Base-by-base conservation (phyloP, 2,329 filamentous ascomycete genomes). In the Emmonsia crescens region DNA sequence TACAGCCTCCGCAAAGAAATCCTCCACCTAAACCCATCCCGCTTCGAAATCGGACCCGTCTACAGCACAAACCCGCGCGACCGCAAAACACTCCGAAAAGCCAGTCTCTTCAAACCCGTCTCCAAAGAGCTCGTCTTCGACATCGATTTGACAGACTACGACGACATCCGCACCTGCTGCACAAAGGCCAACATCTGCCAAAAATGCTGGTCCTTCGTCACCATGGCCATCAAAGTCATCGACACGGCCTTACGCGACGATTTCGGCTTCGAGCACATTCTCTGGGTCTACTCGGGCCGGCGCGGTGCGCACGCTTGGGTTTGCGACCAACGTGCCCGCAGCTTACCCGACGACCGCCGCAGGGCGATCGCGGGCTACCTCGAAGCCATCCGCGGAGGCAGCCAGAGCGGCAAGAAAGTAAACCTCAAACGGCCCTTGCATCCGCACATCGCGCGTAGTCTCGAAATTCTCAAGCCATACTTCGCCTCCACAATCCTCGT, bases 81-180 rank as follows among this genome's bases (percentile, higher is more conserved):
- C 69, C 87, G 93, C 70, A 99, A 97, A 77, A 87, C 87, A 0
- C 76, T 97, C 40, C 85, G 88, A 60, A 93, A 91, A 74, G 83
- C 87, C 42, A 85, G 85, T 56, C 85, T 89, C 9, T 96, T 99
- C 78, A 88, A 87, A 65, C 93, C 94, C 0, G 75, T 96, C 38
- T 83, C 89, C 61, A 99, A 99, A 74, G 94, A 99, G 74, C 79
- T 99, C 46, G 96, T 96, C 69, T 97, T 99, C 75, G 94, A 99
- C 87, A 97, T 99, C 70, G 94, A 99, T 83, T 83, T 99, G 83
- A 97, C 94, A 60, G 94, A 97, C 77, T 99, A 99, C 76, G 94
- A 99, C 73, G 91, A 96, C 66, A 89, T 99, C 66, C 87, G 94
- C 68, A 96, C 92, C 33, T 99, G 94, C 77, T 99, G 94, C 74